Conservation (phyloP, 345 rosid species). For the Citrus mangshanensis region DNA sequence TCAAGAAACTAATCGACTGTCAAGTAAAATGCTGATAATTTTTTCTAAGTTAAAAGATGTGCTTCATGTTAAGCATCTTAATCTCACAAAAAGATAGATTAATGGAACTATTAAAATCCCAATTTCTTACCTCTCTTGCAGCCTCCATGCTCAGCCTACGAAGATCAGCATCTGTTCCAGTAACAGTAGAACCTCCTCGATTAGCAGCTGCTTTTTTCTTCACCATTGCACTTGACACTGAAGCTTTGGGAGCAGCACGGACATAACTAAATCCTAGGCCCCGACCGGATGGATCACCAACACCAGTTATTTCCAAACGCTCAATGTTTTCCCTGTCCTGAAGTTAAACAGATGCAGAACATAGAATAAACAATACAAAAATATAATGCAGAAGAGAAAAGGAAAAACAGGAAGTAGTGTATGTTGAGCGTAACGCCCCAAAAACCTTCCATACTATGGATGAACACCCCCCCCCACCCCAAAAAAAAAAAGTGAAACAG, state of each 20-base stretch:
- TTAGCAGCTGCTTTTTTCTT: conserved; percentile 84
- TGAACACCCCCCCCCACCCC: background rate
- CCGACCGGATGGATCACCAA: conserved; percentile 97
- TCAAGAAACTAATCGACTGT: background rate
- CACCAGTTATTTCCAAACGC: conserved; percentile 98
- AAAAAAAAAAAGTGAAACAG: background rate
- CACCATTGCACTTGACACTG: conserved; percentile 64
- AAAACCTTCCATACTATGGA: background rate
- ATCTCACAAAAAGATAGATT: background rate
- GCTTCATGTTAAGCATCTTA: background rate
- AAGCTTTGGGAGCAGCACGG: conserved; percentile 83
- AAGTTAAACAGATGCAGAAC: background rate
- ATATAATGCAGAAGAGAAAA: background rate
- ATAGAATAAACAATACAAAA: background rate
- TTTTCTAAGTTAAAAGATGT: background rate
- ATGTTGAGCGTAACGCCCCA: background rate
- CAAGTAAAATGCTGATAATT: background rate
- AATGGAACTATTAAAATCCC: background rate
- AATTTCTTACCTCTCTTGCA: conserved; percentile 76
- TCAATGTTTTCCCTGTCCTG: conserved; percentile 97
- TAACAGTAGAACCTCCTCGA: conserved; percentile 88
- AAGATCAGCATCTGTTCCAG: conserved; percentile 99
- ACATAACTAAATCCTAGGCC: conserved; percentile 98
- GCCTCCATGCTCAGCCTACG: conserved; percentile 99
- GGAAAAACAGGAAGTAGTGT: background rate